Conservation (phyloP, 2,329 filamentous ascomycete genomes). For the Fusarium pseudocircinatum region DNA sequence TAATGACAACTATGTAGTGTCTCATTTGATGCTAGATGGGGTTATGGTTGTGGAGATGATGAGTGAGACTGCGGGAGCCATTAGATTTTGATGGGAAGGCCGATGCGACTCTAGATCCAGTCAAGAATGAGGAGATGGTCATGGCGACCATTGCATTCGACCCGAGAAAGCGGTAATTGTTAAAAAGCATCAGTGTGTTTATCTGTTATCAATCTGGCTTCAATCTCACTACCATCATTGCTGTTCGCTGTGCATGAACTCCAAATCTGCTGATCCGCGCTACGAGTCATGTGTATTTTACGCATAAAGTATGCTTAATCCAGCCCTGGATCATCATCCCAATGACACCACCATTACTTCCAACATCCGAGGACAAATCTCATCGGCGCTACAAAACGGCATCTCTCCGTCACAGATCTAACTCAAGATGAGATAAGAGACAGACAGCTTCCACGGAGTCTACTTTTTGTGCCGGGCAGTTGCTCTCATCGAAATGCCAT, state of each 20-base stretch:
- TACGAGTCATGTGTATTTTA: background rate
- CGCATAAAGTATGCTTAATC: background rate
- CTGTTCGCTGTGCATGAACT: background rate
- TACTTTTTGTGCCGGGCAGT: constrained; percentile 18
- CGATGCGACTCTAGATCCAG: background rate
- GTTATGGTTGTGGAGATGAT: constrained; percentile 13
- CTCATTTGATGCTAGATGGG: constrained; percentile 6
- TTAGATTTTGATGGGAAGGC: background rate
- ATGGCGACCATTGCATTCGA: background rate
- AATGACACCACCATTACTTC: background rate
- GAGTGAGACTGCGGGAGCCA: background rate
- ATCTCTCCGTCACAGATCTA: background rate
- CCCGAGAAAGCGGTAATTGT: background rate
- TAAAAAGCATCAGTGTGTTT: no score
- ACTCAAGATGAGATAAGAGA: background rate
- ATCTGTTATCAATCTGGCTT: background rate
- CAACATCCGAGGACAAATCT: background rate
- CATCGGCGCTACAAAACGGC: background rate
- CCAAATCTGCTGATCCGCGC: background rate
- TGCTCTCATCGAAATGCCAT: background rate
- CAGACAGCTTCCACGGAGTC: background rate
- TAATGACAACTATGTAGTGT: constrained; percentile 1
- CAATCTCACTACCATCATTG: background rate
- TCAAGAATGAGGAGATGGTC: background rate
- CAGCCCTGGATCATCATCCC: background rate